These are phyloP conservation scores for Sporisorium iseilematis-ciliati DNA, from an alignment of 1,284 basidiomycete genomes.

Conservation along the genomic window DNA sequence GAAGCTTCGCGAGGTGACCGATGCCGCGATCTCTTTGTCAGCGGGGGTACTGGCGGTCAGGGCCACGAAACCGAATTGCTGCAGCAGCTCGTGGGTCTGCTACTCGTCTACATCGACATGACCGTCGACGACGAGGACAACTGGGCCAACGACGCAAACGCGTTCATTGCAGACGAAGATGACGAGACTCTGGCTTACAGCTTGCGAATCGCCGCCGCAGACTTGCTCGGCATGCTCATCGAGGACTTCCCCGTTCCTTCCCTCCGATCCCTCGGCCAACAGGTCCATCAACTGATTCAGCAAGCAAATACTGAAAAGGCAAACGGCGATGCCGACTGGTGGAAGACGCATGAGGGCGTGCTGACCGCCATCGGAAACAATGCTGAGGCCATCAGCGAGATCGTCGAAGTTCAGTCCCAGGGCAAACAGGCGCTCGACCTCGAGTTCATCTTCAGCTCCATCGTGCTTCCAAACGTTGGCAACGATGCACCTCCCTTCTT, in stretches of 20 bases:
- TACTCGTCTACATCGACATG: slow-evolving; percentile 85
- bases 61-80: slow-evolving; percentile 72
- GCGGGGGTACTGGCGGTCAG: slow-evolving; percentile 64
- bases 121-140: slow-evolving; percentile 92
- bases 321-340: slow-evolving; percentile 70
- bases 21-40: slow-evolving; percentile 76
- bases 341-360: slow-evolving; percentile 87
- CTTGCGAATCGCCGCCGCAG: slow-evolving; percentile 84
- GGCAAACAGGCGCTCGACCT: slow-evolving; percentile 75
- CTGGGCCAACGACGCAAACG: slow-evolving; percentile 88
- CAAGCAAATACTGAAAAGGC: slow-evolving; percentile 72
- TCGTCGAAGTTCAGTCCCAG: slow-evolving; percentile 76
- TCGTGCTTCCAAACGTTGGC: slow-evolving; percentile 82
- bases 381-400: slow-evolving; percentile 80
- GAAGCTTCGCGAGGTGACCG: slow-evolving; percentile 76
- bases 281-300: slow-evolving; percentile 72
- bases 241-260: slow-evolving; percentile 77
- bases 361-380: slow-evolving; percentile 87
- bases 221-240: slow-evolving; percentile 83
- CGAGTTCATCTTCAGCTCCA: slow-evolving; percentile 79
- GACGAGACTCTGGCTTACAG: slow-evolving; percentile 87
- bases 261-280: slow-evolving; percentile 71
- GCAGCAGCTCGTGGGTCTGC: slow-evolving; percentile 74
- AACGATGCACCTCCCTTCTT: slow-evolving; percentile 81
- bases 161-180: slow-evolving; percentile 93